Evolutionary conservation across 257 asterid species (phyloP).

Genomic region (Thymus quinquecostatus): DNA sequence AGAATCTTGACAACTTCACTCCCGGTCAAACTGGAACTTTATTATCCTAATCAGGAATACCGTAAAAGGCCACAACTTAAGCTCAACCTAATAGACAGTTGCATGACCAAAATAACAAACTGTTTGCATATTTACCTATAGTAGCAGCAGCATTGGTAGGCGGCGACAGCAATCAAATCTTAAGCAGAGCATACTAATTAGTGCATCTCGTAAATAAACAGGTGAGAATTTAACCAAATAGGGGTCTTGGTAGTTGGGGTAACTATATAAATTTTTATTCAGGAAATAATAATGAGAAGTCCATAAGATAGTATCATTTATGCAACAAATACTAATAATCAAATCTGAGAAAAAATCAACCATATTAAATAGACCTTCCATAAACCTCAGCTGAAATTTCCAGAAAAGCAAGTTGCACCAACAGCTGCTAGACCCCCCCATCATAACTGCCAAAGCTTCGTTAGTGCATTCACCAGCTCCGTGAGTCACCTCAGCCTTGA

Average conservation of each 20-base stretch:
- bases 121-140: no score
- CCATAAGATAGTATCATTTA: background rate
- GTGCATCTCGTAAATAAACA: background rate
- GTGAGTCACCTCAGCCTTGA: slow-evolving; percentile 79
- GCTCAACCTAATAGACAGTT: no score
- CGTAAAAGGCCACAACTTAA: no score
- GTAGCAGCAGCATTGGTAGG: no score
- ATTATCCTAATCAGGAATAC: no score
- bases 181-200: background rate
- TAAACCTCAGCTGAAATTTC: slow-evolving; percentile 17
- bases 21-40: background rate
- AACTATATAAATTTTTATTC: background rate
- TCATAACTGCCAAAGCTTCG: slow-evolving; percentile 68
- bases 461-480: slow-evolving; percentile 62
- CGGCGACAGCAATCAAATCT: background rate
- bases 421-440: slow-evolving; percentile 64
- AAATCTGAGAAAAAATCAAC: slow-evolving; percentile 18
- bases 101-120: no score
- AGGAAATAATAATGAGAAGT: background rate
- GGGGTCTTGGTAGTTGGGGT: background rate
- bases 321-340: slow-evolving; percentile 9
- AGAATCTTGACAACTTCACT: background rate
- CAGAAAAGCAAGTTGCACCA: slow-evolving; percentile 39
- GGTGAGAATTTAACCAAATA: background rate
- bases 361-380: slow-evolving; percentile 17